phyloP scores from a whole-genome alignment of 2,329 filamentous ascomycete species.

The Aureobasidium mangrovei region DNA sequence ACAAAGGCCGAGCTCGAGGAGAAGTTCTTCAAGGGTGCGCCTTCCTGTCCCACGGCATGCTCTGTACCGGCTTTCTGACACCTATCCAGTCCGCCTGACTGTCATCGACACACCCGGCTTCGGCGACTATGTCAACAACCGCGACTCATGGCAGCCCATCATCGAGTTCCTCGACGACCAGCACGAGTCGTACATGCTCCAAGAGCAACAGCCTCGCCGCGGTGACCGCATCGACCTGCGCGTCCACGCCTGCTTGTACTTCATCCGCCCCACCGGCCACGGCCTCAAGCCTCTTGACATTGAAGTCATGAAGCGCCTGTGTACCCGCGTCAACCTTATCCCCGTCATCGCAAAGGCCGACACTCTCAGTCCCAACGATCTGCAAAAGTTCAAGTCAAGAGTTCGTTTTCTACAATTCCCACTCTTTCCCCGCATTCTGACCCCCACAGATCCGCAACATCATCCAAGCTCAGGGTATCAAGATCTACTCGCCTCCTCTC shows the following conservation, averaged over 20 bases:
- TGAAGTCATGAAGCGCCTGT: conserved; percentile 99
- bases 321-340: conserved; percentile 95
- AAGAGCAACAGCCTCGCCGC: conserved; percentile 97
- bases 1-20: conserved; percentile 99
- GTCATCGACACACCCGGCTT: conserved; percentile 99
- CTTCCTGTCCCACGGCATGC: background rate
- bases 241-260: conserved; percentile 97
- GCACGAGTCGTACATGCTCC: conserved; percentile 99
- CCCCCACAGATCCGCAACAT: conserved; percentile 72
- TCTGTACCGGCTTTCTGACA: background rate
- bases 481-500: conserved; percentile 96
- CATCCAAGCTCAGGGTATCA: conserved; percentile 97
- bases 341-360: conserved; percentile 98
- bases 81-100: conserved; percentile 75
- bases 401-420: conserved; percentile 44
- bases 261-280: conserved; percentile 97
- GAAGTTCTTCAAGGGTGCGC: conserved; percentile 98
- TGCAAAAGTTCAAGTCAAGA: conserved; percentile 90
- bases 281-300: conserved; percentile 98
- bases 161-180: conserved; percentile 99
- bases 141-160: conserved; percentile 99
- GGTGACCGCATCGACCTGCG: conserved; percentile 98
- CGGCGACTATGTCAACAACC: conserved; percentile 99
- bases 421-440: conserved; percentile 22
- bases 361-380: conserved; percentile 84